Evolutionary conservation across 805 yeast genomes (phyloP), one percentile per base, ranked within the genome.

Genomic region (Wickerhamomyces queroliae): DNA sequence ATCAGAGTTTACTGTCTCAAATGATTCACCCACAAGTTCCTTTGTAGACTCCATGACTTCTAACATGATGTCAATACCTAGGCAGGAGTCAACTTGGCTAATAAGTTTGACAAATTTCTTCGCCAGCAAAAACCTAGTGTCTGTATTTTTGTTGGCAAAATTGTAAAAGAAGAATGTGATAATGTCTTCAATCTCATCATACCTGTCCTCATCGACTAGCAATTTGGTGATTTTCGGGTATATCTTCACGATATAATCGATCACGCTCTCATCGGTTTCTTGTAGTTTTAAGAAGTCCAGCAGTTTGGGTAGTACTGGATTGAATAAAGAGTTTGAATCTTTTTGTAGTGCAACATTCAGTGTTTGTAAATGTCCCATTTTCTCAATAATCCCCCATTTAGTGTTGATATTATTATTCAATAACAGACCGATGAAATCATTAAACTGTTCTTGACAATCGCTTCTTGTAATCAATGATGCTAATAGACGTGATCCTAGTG

Each of bases 101-200:
- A 56, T 37, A 10, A 86, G 53, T 33, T 75, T 66, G 5, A 83
- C 74, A 21, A 83, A 56, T 19, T 80, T 77, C 53, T 82, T 83
- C 1, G 96, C 84, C 25, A 81, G 63, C 1, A 77, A 64, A 45
- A 80, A 80, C 38, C 96, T 62, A 3, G 82, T 70, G 2, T 64
- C 61, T 0, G 84, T 75, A 38, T 76, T 84, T 26, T 57, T 61
- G 34, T 70, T 60, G n/a, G 64, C 63, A 40, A 78, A 58, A 30
- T 67, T 62, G 4, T 58, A 47, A 5, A 80, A 45, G 31, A 79
- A 62, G 52, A 69, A 64, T 26, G 70, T 67, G 2, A 85, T 51
- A 3, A 80, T 69, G 4, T 56, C 63, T 29, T 79, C 82, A 5
- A 78, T 66, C 0, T 42, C 36, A 18, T 50, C 52, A 12, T 43